A percentile compares a stretch with the other conserved stretches of the same genome.
Conservation (phyloP, 129 eudicot species). For the Centella asiatica region DNA sequence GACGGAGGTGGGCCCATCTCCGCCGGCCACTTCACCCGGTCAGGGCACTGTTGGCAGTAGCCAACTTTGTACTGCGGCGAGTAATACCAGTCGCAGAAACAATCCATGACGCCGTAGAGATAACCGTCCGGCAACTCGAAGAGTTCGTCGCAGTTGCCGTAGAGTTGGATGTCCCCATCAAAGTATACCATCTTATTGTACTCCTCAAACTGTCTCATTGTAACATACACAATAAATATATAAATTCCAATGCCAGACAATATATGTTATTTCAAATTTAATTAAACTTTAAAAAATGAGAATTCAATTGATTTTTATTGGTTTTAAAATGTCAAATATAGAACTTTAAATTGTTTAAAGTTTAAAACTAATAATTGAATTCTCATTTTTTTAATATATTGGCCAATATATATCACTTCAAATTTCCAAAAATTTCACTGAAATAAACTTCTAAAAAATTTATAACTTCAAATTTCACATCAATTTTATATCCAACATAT, state of each 20-base stretch:
- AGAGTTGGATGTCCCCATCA: slow-evolving; percentile 81
- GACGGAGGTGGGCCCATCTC: slow-evolving; percentile 55
- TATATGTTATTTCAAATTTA: no score
- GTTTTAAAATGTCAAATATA: no score
- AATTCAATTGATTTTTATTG: no score
- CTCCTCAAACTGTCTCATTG: slow-evolving; percentile 53
- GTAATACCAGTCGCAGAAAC: slow-evolving; percentile 83
- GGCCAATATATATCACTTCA: no score
- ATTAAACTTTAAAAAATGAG: no score
- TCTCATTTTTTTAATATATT: no score
- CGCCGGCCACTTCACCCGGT: slow-evolving; percentile 55
- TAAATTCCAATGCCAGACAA: neutral
- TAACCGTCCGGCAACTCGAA: slow-evolving; percentile 58
- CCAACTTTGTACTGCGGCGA: slow-evolving; percentile 62
- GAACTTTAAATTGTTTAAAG: no score
- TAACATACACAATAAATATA: neutral
- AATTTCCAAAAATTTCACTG: no score
- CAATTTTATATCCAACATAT: no score
- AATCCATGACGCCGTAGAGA: slow-evolving; percentile 75
- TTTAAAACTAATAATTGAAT: no score
- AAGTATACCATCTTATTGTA: slow-evolving; percentile 69
- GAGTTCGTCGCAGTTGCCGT: slow-evolving; percentile 60
- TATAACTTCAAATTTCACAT: no score
- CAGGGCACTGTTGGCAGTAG: slow-evolving; percentile 75
- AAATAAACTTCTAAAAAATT: no score